Percentiles rank a stretch among this genome's conserved stretches.
These are phyloP conservation scores for Pterocarpus macrocarpus DNA, from an alignment of 306 rosid species.

Conservation along the genomic window DNA sequence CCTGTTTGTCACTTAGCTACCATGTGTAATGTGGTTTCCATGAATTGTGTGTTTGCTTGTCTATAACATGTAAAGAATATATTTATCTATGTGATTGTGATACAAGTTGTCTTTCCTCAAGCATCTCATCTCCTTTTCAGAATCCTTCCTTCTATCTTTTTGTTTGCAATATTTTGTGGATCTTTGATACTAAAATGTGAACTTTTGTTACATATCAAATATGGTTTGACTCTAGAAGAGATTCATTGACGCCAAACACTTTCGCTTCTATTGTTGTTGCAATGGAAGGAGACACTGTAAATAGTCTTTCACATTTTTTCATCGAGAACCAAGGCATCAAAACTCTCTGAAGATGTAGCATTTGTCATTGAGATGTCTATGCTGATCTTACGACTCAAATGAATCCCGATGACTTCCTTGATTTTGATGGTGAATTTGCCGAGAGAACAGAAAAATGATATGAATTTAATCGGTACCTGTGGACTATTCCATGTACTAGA, in stretches of 20 bases:
- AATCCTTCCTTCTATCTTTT: too few relatives aligned
- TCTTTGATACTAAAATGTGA: too few relatives aligned
- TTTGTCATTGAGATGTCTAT: conserved; percentile 71
- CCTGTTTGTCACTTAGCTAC: too few relatives aligned
- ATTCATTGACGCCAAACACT: too few relatives aligned
- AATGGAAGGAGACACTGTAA: conserved; percentile 40
- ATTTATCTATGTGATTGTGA: too few relatives aligned
- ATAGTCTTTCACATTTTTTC: conserved; percentile 43
- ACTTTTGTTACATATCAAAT: too few relatives aligned
- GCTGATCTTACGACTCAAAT: conserved; percentile 62
- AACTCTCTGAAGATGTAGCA: conserved; percentile 49
- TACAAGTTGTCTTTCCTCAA: not conserved
- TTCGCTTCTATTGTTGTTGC: too few relatives aligned
- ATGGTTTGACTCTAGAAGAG: too few relatives aligned
- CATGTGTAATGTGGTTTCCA: too few relatives aligned
- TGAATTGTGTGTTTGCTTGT: not conserved
- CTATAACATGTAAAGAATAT: not conserved
- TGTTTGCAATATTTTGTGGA: too few relatives aligned
- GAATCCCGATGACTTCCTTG: conserved; percentile 67
- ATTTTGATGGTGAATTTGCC: conserved; percentile 60
- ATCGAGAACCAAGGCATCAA: conserved; percentile 44
- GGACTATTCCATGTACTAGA: conserved; percentile 45
- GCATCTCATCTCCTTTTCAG: not conserved
- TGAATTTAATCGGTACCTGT: conserved; percentile 28
- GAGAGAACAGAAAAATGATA: conserved; percentile 51